A percentile compares a stretch with the other conserved stretches of the same genome.
These are phyloP conservation scores for Ustulina deusta DNA, from an alignment of 2,329 filamentous ascomycete genomes.

Conservation along the genomic window DNA sequence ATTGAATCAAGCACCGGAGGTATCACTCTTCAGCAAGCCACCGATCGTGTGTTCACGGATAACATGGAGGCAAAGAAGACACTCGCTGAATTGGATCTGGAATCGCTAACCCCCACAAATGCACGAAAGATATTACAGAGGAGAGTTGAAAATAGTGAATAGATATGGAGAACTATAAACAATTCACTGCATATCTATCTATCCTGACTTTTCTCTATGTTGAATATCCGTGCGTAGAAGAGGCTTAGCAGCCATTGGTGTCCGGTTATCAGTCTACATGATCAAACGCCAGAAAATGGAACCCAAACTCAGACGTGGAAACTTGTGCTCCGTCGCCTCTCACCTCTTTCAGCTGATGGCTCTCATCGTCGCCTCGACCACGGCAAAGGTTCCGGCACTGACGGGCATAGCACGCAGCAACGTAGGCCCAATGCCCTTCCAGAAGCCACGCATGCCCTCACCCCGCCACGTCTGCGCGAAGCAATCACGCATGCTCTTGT, in stretches of 20 bases:
- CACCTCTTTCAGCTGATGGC: constrained; percentile 60
- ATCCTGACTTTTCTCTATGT: constrained; percentile 33
- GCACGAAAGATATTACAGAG: constrained; percentile 75
- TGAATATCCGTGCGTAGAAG: constrained; percentile 33
- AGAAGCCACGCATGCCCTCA: constrained; percentile 88
- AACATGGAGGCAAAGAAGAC: constrained; percentile 69
- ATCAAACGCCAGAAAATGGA: constrained; percentile 38
- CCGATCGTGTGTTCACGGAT: constrained; percentile 67
- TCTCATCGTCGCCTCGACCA: constrained; percentile 76
- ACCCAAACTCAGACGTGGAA: constrained; percentile 9
- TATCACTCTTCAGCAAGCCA: constrained; percentile 65
- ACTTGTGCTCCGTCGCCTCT: constrained; percentile 12
- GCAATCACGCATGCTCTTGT: constrained; percentile 86
- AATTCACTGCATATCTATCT: constrained; percentile 27
- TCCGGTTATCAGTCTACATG: constrained; percentile 21
- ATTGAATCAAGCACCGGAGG: constrained; percentile 54
- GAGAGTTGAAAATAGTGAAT: constrained; percentile 72
- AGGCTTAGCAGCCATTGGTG: constrained; percentile 15
- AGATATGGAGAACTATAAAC: constrained; percentile 32
- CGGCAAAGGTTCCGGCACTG: constrained; percentile 96
- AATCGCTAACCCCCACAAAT: constrained; percentile 70
- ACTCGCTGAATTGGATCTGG: constrained; percentile 71
- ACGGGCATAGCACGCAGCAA: constrained; percentile 96
- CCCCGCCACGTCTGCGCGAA: constrained; percentile 83
- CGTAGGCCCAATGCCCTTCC: constrained; percentile 93